Base-by-base conservation (phyloP, 2,329 filamentous ascomycete genomes). In the Fusarium sp. region DNA sequence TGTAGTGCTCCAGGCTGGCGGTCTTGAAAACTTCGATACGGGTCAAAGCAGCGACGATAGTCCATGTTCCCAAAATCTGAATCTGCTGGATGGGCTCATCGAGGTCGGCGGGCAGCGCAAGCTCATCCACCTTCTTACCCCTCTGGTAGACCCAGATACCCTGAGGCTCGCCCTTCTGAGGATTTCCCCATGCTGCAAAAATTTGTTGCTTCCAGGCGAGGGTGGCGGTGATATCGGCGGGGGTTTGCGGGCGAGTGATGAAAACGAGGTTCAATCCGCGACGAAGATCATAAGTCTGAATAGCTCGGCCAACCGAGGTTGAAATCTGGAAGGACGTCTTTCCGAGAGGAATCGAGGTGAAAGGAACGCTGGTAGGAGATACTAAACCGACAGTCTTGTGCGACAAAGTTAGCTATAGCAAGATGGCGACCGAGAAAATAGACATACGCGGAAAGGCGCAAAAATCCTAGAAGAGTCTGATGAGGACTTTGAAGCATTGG, bases 281-380 rank as follows among this genome's bases (percentile, higher is more conserved):
- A 79, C 92, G 93, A 67, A 99, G 84, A 79, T 99, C 96, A 83
- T 99, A 99, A 0, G 96, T 99, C 81, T 99, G 96, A 49, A 99
- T 87, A 63, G 91, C 93, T 76, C 91, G 89, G 68, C 95, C 96
- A 67, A 97, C 92, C 0, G 94, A 98, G 30, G 96, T 99, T 34
- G 96, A 98, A 80, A 99, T 94, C 80, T 99, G 96, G 78, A 97
- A 99, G 6, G 94, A 97, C 1, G 93, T 95, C 82, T 97, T 97
- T 62, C 96, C 96, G 18, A 97, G 86, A 1, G 95, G 92, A 32
- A 97, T 88, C 8, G 92, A 92, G 4, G 95, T 95, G 78, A 99
- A 98, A 0, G 96, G 95, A 1, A 98, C 94, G 51, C 86, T 83
- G 4, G 95, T 98, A 1, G 96, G 94, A 8, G 96, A 98, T 3